Base-by-base conservation (phyloP, 1,284 basidiomycete genomes). In the Ustilago cynodontis region DNA sequence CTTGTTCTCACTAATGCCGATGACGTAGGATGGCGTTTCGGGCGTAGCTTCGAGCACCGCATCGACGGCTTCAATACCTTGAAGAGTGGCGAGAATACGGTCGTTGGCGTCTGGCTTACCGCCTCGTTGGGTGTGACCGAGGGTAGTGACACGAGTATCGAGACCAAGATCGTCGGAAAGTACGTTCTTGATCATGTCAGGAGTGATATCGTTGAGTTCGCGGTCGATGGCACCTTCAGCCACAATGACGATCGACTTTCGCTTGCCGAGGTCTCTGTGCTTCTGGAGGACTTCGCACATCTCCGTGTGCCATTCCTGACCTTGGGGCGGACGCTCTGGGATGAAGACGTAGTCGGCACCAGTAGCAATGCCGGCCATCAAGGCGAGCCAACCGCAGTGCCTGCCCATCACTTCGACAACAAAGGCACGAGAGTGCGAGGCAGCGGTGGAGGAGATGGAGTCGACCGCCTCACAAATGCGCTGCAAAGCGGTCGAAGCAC, bases 341-440 rank as follows among this genome's bases (percentile, higher is more conserved):
- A 99, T 95, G 87, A 98, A 98, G 77, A 98, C 91, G 86, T 95
- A 98, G 86, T 99, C 96, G 52, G 95, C 96, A 22, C 96, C 97
- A 29, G 92, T 92, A 90, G 93, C 93, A 52, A 98, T 92, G 75
- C 93, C 95, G 8, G 95, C 95, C 86, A 95, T 90, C 43, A 98
- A 88, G 1, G 96, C 95, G 28, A 99, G 89, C 97, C 95, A 99
- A 37, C 97, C 97, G 86, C 97, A 99, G 85, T 98, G 94, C 55
- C 96, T 89, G 28, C 97, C 97, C 97, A 99, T 99, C 71, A 99
- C 96, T 86, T 99, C 97, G 35, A 99, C 90, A 54, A 99, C 96
- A 87, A 99, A 99, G 0, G 97, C 97, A 76, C 97, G 91, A 16
- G 94, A 97, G 87, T 99, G 96, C 59, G 94, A 96, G 65, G 91